Evolutionary conservation across 495 filamentous ascomycete species (phyloP).

Genomic region (Aspergillus avenaceus): DNA sequence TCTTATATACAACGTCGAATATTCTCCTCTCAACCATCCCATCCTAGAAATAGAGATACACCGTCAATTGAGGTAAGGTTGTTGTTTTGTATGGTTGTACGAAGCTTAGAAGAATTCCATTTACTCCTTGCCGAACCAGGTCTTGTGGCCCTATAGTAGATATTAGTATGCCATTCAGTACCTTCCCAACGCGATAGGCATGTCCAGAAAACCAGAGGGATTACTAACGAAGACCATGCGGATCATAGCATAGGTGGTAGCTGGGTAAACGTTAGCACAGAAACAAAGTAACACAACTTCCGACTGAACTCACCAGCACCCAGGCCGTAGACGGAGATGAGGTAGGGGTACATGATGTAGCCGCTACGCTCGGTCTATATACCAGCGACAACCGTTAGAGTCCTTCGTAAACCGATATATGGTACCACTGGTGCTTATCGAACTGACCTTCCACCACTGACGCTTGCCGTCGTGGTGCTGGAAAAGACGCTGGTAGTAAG

Average conservation of each 20-base stretch:
- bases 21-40: constrained; percentile 28
- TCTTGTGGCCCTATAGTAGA: constrained; percentile 70
- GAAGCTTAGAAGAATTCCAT: constrained; percentile 13
- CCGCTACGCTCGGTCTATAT: constrained; percentile 58
- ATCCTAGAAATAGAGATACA: constrained; percentile 40
- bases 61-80: constrained; percentile 23
- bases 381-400: neutral
- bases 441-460: constrained; percentile 82
- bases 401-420: neutral
- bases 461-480: constrained; percentile 77
- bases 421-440: neutral
- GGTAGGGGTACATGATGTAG: constrained; percentile 70
- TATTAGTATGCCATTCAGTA: constrained; percentile 24
- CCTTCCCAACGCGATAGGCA: too few species aligned
- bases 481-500: constrained; percentile 76
- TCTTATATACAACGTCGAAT: constrained; percentile 46
- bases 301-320: constrained; percentile 45
- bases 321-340: constrained; percentile 60
- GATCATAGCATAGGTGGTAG: constrained; percentile 56
- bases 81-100: constrained; percentile 14
- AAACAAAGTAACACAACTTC: constrained; percentile 14
- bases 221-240: constrained; percentile 52
- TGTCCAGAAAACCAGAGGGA: neutral
- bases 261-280: constrained; percentile 24
- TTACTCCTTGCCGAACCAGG: constrained; percentile 72